Percentiles rank a stretch among this genome's conserved stretches.
phyloP scores from a whole-genome alignment of 331 rosid genomes.

The Erythrophleum ivorense region DNA sequence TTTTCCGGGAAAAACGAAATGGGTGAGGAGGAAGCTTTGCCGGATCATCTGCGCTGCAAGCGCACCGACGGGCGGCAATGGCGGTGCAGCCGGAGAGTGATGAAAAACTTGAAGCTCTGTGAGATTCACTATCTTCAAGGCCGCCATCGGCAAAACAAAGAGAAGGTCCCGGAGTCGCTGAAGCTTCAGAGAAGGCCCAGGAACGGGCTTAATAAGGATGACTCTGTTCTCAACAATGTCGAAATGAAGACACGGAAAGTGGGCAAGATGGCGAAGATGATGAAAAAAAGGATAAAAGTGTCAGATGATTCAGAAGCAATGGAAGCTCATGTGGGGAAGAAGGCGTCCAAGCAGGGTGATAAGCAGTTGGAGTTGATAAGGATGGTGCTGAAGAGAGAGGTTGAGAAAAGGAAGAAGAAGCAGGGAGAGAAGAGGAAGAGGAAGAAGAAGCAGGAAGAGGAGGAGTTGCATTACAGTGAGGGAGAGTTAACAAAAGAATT shows the following conservation, averaged over 20 bases:
- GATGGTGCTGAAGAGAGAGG: slow-evolving; percentile 86
- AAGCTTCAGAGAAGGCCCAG: slow-evolving; percentile 69
- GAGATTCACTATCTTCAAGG: slow-evolving; percentile 91
- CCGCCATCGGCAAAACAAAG: slow-evolving; percentile 77
- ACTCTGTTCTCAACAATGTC: slow-evolving; percentile 38
- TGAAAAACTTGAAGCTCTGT: slow-evolving; percentile 83
- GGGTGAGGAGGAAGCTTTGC: slow-evolving; percentile 56
- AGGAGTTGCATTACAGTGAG: slow-evolving; percentile 54
- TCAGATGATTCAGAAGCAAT: slow-evolving; percentile 38
- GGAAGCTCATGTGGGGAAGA: slow-evolving; percentile 53
- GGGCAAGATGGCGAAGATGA: slow-evolving; percentile 51
- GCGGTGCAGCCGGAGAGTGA: slow-evolving; percentile 88
- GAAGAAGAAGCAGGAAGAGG: slow-evolving; percentile 33
- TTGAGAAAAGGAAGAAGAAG: slow-evolving; percentile 69
- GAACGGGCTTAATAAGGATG: slow-evolving; percentile 44
- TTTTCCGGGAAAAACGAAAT: slow-evolving; percentile 40
- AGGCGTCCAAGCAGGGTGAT: slow-evolving; percentile 60
- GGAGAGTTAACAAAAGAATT: slow-evolving; percentile 71
- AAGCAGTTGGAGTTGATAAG: slow-evolving; percentile 80
- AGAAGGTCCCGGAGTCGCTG: slow-evolving; percentile 87
- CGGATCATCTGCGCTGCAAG: slow-evolving; percentile 84
- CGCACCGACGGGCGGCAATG: slow-evolving; percentile 95
- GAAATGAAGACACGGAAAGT: slow-evolving; percentile 66
- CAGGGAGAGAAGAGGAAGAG: slow-evolving; percentile 31
- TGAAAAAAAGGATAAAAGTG: slow-evolving; percentile 55